A percentile compares a stretch with the other conserved stretches of the same genome.
phyloP scores from a whole-genome alignment of 495 filamentous ascomycete species.

The Daldinia bambusicola region DNA sequence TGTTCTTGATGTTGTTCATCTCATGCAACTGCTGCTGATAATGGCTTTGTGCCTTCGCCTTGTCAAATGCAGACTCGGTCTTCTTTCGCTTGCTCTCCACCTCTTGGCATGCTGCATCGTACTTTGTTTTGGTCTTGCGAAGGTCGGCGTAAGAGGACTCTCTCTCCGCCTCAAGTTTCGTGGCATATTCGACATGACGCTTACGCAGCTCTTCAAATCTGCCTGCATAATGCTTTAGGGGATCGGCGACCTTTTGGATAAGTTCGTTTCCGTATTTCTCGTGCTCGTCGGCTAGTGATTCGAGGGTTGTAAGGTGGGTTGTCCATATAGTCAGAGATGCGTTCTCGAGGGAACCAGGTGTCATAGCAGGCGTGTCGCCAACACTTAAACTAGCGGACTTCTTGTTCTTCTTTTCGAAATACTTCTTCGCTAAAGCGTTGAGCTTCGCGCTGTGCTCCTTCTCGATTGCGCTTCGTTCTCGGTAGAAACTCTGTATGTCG shows the following conservation, averaged over 20 bases:
- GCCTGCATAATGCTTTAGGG: slow-evolving; percentile 73
- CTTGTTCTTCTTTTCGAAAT: slow-evolving; percentile 94
- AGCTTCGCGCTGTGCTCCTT: slow-evolving; percentile 95
- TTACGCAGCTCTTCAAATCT: slow-evolving; percentile 95
- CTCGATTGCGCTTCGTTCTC: slow-evolving; percentile 91
- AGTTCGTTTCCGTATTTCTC: slow-evolving; percentile 83
- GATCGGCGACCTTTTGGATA: slow-evolving; percentile 80
- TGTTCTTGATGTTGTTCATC: slow-evolving; percentile 98
- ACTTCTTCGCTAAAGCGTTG: slow-evolving; percentile 87
- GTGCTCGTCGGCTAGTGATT: slow-evolving; percentile 87
- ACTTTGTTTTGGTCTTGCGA: slow-evolving; percentile 90
- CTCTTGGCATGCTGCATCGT: slow-evolving; percentile 92
- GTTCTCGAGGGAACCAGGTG: slow-evolving; percentile 93
- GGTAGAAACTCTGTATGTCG: slow-evolving; percentile 96
- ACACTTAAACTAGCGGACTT: slow-evolving; percentile 91
- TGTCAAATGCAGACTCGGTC: slow-evolving; percentile 87
- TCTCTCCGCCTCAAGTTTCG: slow-evolving; percentile 87
- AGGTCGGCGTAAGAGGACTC: slow-evolving; percentile 85
- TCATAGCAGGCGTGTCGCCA: slow-evolving; percentile 91
- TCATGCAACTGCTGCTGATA: slow-evolving; percentile 91
- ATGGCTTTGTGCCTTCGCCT: slow-evolving; percentile 84
- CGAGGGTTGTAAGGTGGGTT: slow-evolving; percentile 88
- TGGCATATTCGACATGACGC: slow-evolving; percentile 86
- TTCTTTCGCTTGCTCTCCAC: slow-evolving; percentile 96
- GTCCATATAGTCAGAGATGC: slow-evolving; percentile 97